Conservation (phyloP, 2,329 filamentous ascomycete species). For the Talaromyces funiculosus region DNA sequence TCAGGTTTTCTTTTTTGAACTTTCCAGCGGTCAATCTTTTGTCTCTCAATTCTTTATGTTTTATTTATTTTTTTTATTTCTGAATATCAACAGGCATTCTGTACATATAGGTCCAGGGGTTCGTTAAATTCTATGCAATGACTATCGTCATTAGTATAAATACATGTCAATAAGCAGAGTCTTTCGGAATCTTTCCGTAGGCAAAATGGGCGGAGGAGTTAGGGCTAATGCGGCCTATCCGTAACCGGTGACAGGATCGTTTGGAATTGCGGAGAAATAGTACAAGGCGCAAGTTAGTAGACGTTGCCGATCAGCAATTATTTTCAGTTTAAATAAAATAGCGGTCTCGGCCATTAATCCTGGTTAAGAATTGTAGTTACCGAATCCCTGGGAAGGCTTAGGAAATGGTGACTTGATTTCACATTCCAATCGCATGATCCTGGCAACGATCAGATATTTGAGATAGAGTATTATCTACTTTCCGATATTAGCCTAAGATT, state of each 20-base stretch:
- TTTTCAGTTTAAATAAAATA: too few relatives aligned
- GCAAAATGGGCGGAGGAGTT: background rate
- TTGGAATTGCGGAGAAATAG: too few relatives aligned
- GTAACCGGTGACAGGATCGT: background rate
- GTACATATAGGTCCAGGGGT: background rate
- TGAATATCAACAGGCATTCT: background rate
- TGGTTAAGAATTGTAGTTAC: background rate
- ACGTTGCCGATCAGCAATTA: too few relatives aligned
- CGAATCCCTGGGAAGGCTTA: background rate
- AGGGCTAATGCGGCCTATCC: background rate
- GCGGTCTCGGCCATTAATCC: background rate
- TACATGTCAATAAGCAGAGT: background rate
- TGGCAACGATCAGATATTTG: background rate
- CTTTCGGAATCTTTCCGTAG: background rate
- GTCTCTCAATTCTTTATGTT: background rate
- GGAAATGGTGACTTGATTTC: background rate
- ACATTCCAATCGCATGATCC: constrained; percentile 3
- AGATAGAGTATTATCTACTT: too few relatives aligned
- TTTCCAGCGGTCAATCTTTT: background rate
- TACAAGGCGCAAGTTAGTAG: background rate
- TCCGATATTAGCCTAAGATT: too few relatives aligned
- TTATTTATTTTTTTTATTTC: too few relatives aligned
- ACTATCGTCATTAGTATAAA: background rate
- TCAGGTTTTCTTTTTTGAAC: background rate
- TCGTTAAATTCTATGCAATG: background rate